Conservation (phyloP, 345 rosid species). For the Camelina laxa region DNA sequence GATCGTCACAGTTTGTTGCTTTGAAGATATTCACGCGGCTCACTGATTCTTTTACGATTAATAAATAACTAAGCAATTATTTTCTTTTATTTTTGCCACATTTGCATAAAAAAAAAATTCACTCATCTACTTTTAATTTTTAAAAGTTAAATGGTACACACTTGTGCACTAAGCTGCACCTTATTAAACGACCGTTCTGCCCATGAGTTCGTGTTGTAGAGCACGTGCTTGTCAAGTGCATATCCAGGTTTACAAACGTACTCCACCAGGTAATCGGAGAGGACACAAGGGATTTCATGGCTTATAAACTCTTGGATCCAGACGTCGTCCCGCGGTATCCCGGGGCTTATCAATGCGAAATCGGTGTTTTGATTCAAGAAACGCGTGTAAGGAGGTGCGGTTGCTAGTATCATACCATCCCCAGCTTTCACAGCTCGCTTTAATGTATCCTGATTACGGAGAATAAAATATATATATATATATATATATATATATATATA, state of each 20-base stretch:
- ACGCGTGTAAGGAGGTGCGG: constrained; percentile 93
- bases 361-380: constrained; percentile 72
- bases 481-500: not conserved
- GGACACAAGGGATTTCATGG: constrained; percentile 84
- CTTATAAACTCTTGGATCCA: constrained; percentile 90
- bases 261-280: constrained; percentile 89
- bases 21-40: no score
- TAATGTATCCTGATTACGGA: constrained; percentile 72
- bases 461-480: not conserved
- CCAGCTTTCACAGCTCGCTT: constrained; percentile 96
- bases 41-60: no score
- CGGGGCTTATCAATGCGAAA: constrained; percentile 82
- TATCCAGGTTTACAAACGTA: constrained; percentile 92
- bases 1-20: not conserved
- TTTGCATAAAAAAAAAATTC: not conserved
- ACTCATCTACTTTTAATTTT: not conserved
- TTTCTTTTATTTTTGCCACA: no score
- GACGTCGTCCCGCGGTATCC: constrained; percentile 65
- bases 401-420: constrained; percentile 86
- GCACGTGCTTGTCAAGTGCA: constrained; percentile 79
- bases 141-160: not conserved
- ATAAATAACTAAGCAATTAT: no score
- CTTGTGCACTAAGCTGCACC: constrained; percentile 39
- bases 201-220: constrained; percentile 74
- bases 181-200: constrained; percentile 71